Conservation (phyloP, 2,329 filamentous ascomycete species). For the Cadophora sp. region DNA sequence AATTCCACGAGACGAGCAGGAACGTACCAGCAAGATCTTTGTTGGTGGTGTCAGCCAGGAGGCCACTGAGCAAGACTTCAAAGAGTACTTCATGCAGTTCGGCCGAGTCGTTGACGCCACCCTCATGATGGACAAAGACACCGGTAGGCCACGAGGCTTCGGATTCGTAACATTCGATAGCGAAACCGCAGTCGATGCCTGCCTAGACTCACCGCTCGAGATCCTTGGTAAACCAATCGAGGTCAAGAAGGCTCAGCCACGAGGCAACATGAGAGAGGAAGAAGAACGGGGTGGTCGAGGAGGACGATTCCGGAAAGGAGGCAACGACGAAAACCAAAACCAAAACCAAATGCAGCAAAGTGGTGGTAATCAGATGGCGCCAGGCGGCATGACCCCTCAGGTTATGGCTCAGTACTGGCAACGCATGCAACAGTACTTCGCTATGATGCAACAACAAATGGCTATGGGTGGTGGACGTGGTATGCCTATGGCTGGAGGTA, state of each 20-base stretch:
- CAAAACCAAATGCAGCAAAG: conserved; percentile 45
- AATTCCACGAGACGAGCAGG: conserved; percentile 96
- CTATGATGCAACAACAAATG: conserved; percentile 94
- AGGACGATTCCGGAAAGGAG: conserved; percentile 62
- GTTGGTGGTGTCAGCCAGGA: conserved; percentile 98
- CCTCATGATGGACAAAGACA: conserved; percentile 99
- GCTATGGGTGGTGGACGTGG: conserved; percentile 66
- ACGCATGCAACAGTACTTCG: conserved; percentile 96
- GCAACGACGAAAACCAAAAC: conserved; percentile 53
- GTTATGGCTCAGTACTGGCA: conserved; percentile 99
- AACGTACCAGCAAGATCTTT: conserved; percentile 98
- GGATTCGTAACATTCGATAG: conserved; percentile 99
- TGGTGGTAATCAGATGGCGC: conserved; percentile 46
- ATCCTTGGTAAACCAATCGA: conserved; percentile 97
- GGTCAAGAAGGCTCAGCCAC: conserved; percentile 96
- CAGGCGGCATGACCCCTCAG: conserved; percentile 84
- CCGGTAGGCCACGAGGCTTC: conserved; percentile 93
- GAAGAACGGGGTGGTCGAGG: conserved; percentile 68
- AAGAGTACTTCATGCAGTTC: conserved; percentile 95
- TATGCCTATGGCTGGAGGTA: conserved; percentile 69
- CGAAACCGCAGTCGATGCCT: conserved; percentile 92
- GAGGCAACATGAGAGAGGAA: conserved; percentile 92
- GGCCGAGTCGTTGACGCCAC: conserved; percentile 96
- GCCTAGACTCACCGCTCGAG: conserved; percentile 82
- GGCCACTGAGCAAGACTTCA: conserved; percentile 94